Evolutionary conservation across 2,329 filamentous ascomycete genomes (phyloP), one percentile per base, ranked within the genome.

Genomic region (Aspergillus sp.): DNA sequence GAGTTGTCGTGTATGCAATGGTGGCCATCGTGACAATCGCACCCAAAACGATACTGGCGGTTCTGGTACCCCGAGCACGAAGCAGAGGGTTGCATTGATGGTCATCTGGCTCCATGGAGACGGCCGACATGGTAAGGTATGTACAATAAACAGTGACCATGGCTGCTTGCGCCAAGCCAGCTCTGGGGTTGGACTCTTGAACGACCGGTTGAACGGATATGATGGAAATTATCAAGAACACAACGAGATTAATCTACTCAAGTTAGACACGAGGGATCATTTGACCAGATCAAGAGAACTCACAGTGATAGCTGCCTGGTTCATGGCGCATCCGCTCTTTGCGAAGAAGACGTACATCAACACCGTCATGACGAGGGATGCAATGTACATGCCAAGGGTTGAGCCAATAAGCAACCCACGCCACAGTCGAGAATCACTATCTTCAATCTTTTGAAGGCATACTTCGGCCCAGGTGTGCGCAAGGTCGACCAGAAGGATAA

Each of bases 131-230:
- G 54, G 93, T 98, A 43, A 98, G 81, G 64, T 98, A 98, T 35
- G 93, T 97, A 79, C 93, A 98, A 76, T 98, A 98, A 46, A 95
- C 81, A 12, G 90, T 89, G 36, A 98, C 93, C 81, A 97, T 96
- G 49, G 93, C 91, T 34, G 90, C 90, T 65, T 98, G 93, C n/a
- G 93, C 93, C 46, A 98, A 78, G 39, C 93, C 93, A 34, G 93
- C 93, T 62, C 91, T 90, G 38, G 90, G 83, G 67, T 98, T 98
- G 64, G 85, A 85, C 60, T 90, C 89, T 67, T 98, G 93, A 10
- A 98, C 82, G 1, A 79, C 80, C 1, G 93, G 90, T 62, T 97
- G 90, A 48, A 98, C 85, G 0, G 91, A 96, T 29, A 96, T 77
- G 52, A 83, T 76, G 0, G 90, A 94, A 49, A 95, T 83, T 46